These are phyloP conservation scores for Cytauxzoon felis DNA, from an alignment of 169 alveolate genomes.

Conservation along the genomic window DNA sequence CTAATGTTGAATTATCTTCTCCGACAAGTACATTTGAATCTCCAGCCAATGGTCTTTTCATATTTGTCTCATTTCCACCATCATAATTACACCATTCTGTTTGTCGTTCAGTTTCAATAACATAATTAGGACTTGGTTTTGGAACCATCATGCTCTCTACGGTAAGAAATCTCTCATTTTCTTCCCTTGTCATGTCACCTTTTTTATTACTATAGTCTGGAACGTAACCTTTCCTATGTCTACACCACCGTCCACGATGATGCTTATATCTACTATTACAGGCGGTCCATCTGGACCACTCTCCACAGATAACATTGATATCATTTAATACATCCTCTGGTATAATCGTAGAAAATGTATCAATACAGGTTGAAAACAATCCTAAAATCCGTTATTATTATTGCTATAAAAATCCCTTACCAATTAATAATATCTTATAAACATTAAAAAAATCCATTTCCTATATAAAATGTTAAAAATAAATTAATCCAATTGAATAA, in stretches of 20 bases:
- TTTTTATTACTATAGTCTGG: neutral
- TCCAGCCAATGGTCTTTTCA: neutral
- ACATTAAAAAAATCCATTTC: too few species aligned
- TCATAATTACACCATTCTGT: neutral
- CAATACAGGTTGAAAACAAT: neutral
- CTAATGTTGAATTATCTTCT: neutral
- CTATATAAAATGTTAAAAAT: too few species aligned
- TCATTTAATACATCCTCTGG: neutral
- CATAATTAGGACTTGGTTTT: neutral
- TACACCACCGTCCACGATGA: neutral
- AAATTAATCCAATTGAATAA: neutral
- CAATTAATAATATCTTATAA: too few species aligned
- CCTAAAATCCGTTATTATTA: too few species aligned
- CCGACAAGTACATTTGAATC: neutral
- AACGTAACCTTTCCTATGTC: slow-evolving; percentile 5
- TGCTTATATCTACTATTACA: slow-evolving; percentile 7
- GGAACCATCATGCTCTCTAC: neutral
- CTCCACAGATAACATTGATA: neutral
- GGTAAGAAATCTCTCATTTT: neutral
- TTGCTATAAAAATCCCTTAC: too few species aligned
- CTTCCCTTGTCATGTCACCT: slow-evolving; percentile 5
- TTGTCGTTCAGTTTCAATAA: neutral
- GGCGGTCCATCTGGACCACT: slow-evolving; percentile 2
- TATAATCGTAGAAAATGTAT: neutral
- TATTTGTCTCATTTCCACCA: neutral